Conservation (phyloP, 441 rosid genomes). For the Euphorbia corollata region DNA sequence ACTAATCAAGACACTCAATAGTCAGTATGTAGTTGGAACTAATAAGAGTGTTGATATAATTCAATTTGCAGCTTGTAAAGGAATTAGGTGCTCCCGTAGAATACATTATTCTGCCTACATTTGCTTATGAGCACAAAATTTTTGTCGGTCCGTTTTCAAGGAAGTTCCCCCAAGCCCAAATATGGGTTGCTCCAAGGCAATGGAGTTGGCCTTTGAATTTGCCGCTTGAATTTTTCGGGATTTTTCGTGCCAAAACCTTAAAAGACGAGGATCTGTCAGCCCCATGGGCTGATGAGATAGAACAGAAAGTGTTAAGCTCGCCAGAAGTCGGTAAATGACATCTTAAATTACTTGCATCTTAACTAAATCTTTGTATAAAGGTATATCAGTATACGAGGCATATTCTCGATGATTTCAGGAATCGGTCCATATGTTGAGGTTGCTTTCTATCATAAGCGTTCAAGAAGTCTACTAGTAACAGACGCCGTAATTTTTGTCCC, state of each 20-base stretch:
- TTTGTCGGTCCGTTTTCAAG: conserved; percentile 95
- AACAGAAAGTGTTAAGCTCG: conserved; percentile 84
- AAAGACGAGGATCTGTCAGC: conserved; percentile 62
- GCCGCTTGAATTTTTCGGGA: conserved; percentile 90
- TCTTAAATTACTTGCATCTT: conserved; percentile 13
- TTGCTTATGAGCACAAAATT: conserved; percentile 94
- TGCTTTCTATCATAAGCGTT: conserved; percentile 77
- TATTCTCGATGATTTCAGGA: conserved; percentile 37
- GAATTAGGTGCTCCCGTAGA: conserved; percentile 84
- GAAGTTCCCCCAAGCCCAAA: conserved; percentile 77
- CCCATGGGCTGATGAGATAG: conserved; percentile 87
- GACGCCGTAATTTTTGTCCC: conserved; percentile 93
- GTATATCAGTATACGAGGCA: neutral
- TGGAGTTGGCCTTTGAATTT: conserved; percentile 98
- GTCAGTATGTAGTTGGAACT: neutral
- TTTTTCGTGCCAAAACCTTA: conserved; percentile 73
- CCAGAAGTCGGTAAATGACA: conserved; percentile 81
- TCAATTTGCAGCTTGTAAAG: conserved; percentile 55
- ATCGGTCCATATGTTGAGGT: conserved; percentile 95
- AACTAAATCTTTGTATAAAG: conserved; percentile 15
- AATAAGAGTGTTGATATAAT: neutral
- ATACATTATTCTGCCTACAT: conserved; percentile 77
- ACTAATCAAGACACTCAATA: neutral
- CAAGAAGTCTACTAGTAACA: conserved; percentile 77
- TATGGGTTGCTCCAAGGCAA: conserved; percentile 98